A percentile compares a stretch with the other conserved stretches of the same genome.
phyloP scores from a whole-genome alignment of 768 basidiomycete genomes.

The Rickenella mellea region DNA sequence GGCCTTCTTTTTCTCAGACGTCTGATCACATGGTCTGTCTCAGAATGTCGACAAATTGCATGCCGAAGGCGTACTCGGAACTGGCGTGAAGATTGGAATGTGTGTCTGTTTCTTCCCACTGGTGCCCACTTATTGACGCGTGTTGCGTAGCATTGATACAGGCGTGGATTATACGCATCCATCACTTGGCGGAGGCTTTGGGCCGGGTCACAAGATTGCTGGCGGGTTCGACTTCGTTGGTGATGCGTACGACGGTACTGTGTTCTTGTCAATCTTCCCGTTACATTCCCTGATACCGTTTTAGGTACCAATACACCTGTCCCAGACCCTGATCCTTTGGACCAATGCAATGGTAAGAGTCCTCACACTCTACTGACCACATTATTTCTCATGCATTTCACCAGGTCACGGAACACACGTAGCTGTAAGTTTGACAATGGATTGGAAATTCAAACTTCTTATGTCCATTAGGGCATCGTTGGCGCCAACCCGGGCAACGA shows the following conservation, averaged over 20 bases:
- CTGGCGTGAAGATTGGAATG: conserved; percentile 62
- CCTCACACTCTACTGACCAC: background rate
- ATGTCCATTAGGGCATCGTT: conserved; percentile 55
- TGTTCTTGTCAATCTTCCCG: background rate
- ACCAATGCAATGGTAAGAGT: conserved; percentile 27
- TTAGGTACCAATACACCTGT: conserved; percentile 36
- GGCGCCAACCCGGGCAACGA: conserved; percentile 50
- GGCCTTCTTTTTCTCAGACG: background rate
- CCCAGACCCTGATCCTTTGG: conserved; percentile 42
- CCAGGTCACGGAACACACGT: conserved; percentile 47
- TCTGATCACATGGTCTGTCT: background rate
- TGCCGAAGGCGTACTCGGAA: conserved; percentile 49
- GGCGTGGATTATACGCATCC: conserved; percentile 47
- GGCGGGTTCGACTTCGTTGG: conserved; percentile 54
- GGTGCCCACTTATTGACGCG: background rate
- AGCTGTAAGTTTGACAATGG: no score
- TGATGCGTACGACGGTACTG: conserved; percentile 36
- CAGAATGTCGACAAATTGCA: conserved; percentile 60
- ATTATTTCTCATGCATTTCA: background rate
- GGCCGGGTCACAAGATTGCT: conserved; percentile 40
- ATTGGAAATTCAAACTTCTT: no score
- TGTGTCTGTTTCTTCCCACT: conserved; percentile 16
- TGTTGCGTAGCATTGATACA: background rate
- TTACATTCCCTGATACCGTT: background rate
- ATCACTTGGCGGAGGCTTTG: conserved; percentile 42